These are phyloP conservation scores for Crithidia mellificae DNA, from an alignment of 208 protist genomes.

Conservation along the genomic window DNA sequence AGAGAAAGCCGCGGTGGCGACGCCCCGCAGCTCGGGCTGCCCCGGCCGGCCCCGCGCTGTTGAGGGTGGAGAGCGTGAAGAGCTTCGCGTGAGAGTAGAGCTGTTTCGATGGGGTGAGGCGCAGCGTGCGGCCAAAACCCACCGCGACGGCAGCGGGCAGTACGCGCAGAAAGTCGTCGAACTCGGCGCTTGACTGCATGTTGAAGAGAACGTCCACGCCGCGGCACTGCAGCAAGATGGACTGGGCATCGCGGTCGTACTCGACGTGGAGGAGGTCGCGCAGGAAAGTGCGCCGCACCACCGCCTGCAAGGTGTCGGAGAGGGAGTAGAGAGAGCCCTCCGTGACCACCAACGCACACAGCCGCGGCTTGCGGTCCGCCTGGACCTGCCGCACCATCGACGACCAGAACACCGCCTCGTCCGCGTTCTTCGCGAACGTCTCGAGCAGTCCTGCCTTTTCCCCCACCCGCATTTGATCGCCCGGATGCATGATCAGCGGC, in stretches of 20 bases:
- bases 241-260: conserved; percentile 57
- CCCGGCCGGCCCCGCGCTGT: not conserved
- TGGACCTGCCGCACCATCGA: conserved; percentile 44
- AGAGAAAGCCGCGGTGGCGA: conserved; percentile 13
- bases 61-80: conserved; percentile 15
- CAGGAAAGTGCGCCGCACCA: conserved; percentile 41
- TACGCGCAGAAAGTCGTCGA: conserved; percentile 39
- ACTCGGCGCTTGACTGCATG: conserved; percentile 54
- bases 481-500: conserved; percentile 20
- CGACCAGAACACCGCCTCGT: conserved; percentile 56
- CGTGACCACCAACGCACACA: conserved; percentile 50
- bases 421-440: conserved; percentile 44
- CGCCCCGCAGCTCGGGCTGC: conserved; percentile 5
- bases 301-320: conserved; percentile 39
- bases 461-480: conserved; percentile 27
- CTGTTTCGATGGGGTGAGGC: conserved; percentile 40
- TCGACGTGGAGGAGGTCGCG: conserved; percentile 37
- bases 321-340: conserved; percentile 53
- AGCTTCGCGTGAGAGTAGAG: conserved; percentile 56
- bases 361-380: conserved; percentile 35
- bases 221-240: conserved; percentile 50
- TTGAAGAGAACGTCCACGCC: conserved; percentile 52
- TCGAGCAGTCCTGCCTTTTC: conserved; percentile 34
- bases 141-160: conserved; percentile 16
- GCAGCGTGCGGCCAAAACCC: conserved; percentile 33